phyloP scores from a whole-genome alignment of 2,329 filamentous ascomycete genomes.

The Lasiodiplodia sp. region DNA sequence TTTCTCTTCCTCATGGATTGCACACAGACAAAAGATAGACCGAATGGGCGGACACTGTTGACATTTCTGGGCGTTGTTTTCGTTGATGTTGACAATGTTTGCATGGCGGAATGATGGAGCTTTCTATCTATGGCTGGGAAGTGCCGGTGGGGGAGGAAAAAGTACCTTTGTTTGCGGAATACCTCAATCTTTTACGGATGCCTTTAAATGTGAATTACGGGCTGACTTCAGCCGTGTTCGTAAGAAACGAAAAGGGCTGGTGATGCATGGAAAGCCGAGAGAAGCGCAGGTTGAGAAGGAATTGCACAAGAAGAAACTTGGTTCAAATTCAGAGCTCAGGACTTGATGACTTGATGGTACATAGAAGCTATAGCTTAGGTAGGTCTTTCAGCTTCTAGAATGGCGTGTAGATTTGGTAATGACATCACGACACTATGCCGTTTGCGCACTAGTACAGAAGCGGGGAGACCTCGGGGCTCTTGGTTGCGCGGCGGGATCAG shows the following conservation, averaged over 20 bases:
- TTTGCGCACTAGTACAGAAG: background rate
- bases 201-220: background rate
- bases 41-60: constrained; percentile 11
- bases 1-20: background rate
- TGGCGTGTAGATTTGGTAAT: background rate
- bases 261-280: background rate
- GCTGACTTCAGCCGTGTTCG: no score
- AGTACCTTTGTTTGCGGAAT: constrained; percentile 3
- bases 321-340: no score
- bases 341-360: no score
- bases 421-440: constrained; percentile 18
- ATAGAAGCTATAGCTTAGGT: background rate
- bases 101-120: background rate
- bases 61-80: constrained; percentile 19
- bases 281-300: background rate
- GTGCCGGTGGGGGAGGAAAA: background rate
- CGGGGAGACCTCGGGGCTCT: constrained; percentile 11
- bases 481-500: constrained; percentile 14
- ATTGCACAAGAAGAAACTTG: background rate
- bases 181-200: background rate
- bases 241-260: no score
- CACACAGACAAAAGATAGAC: constrained; percentile 9
- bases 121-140: background rate
- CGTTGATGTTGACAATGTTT: background rate
- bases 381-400: background rate